Base-by-base conservation (phyloP, 148 eudicot species). In the Rhododendron williamsianum region DNA sequence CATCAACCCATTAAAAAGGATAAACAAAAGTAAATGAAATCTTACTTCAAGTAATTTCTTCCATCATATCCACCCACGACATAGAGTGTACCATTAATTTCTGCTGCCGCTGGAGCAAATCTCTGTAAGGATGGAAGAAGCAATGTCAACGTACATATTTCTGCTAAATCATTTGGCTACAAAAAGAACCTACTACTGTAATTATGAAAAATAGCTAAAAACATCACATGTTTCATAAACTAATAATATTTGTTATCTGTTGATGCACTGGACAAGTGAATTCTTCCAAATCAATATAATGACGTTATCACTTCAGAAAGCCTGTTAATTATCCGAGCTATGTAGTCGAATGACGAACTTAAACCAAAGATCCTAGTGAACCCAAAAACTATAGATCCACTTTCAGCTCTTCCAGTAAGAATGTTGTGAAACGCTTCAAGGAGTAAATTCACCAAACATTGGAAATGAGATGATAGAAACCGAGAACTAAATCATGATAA, bases 51-150 rank as follows among this genome's bases (percentile, higher is more conserved):
- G 84, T 93, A 95, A 52, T 89, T 84, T 10, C 56, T 36, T 83
- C 98, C 95, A 91, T 95, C 94, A 86, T 91, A 93, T 76, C 98
- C 98, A 86, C 98, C 97, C 90, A 80, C 88, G 78, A 91, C 94
- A 88, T 94, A 95, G 18, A 95, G 78, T 38, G 84, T 90, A 33
- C 95, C 94, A 82, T 90, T 85, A 46, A 91, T 45, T 65, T 90
- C 91, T 72, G 91, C 92, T 41, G 93, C 94, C 84, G 93, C 95
- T 13, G 90, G 90, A 82, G 92, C 88, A 89, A 91, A 93, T 36
- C 97, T 89, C 97, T 94, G 92, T 56, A 89, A 84, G 45, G 86
- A 78, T 71, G 81, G 36, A 81, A 60, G 81, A 83, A 65, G 18
- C 4, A 74, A 45, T 9, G 30, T 35, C 45, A 38, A 38, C 51